Evolutionary conservation across 2,329 filamentous ascomycete genomes (phyloP).

Genomic region (Gremmenia infestans): DNA sequence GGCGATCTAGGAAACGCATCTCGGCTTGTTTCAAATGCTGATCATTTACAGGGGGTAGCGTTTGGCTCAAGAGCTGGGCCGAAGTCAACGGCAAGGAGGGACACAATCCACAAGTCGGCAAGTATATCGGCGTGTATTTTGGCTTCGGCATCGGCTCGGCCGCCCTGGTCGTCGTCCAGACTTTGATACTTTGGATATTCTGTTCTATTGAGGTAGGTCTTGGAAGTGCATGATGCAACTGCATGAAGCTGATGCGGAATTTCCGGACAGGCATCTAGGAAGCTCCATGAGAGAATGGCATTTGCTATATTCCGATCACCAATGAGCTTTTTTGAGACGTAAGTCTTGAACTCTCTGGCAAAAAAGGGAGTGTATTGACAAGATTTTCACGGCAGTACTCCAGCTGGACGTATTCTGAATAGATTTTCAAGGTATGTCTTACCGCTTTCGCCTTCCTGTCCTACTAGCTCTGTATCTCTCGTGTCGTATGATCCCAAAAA

Average conservation of each 20-base stretch:
- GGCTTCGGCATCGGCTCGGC: conserved; percentile 87
- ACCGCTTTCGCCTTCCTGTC: not conserved
- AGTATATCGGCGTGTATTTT: conserved; percentile 94
- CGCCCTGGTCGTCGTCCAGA: conserved; percentile 81
- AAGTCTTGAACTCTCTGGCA: conserved; percentile 2
- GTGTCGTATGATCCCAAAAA: not conserved
- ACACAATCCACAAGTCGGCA: conserved; percentile 71
- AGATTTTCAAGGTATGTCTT: conserved; percentile 77
- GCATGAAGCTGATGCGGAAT: conserved; percentile 19
- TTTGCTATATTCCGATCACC: conserved; percentile 95
- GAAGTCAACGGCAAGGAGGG: conserved; percentile 67
- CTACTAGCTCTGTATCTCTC: not conserved
- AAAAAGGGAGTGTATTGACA: not conserved
- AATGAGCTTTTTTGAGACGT: conserved; percentile 97
- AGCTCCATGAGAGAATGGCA: conserved; percentile 95
- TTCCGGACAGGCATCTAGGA: conserved; percentile 69
- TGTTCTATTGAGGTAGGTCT: conserved; percentile 85
- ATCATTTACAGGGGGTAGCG: conserved; percentile 56
- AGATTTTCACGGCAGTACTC: conserved; percentile 47
- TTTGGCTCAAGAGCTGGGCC: conserved; percentile 94
- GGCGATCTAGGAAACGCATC: not conserved
- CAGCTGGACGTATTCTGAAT: conserved; percentile 92
- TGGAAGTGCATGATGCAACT: conserved; percentile 14
- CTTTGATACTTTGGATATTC: conserved; percentile 96
- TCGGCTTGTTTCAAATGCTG: conserved; percentile 6